Evolutionary conservation across 208 protist species (phyloP).

Genomic region (Trichomonas tenax): DNA sequence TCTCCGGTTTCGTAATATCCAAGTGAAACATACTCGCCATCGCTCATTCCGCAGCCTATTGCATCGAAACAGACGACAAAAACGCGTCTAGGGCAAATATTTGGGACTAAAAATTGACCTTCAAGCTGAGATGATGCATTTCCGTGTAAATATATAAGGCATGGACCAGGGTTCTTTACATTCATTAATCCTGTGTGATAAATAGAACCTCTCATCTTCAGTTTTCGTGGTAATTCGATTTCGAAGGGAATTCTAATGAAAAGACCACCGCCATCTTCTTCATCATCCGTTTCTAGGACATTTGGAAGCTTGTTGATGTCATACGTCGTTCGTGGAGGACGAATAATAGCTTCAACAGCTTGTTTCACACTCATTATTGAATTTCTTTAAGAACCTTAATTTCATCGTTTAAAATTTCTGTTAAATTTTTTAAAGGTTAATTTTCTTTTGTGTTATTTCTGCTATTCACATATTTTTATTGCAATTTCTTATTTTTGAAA

Average conservation of each 20-base stretch:
- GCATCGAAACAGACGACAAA: background rate
- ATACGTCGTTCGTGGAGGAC: background rate
- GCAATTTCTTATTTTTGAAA: no score
- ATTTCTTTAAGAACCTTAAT: no score
- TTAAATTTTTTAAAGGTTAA: no score
- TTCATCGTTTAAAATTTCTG: no score
- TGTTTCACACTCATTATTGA: background rate
- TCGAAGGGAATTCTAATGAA: background rate
- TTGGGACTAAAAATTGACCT: conserved; percentile 9
- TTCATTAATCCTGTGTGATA: background rate
- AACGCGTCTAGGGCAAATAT: background rate
- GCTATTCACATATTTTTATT: no score
- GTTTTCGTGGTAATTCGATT: background rate
- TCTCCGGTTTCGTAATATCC: background rate
- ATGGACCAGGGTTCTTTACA: background rate
- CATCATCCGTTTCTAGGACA: background rate
- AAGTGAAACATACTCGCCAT: background rate
- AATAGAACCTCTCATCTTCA: background rate
- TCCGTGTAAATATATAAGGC: conserved; percentile 7
- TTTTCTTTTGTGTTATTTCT: no score
- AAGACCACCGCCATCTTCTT: background rate
- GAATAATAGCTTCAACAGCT: background rate
- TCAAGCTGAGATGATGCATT: conserved; percentile 17
- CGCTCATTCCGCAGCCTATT: background rate
- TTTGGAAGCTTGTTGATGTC: background rate